A percentile compares a stretch with the other conserved stretches of the same genome.
Evolutionary conservation across 1,284 basidiomycete species (phyloP).

Genomic region (Leccinum variabile): DNA sequence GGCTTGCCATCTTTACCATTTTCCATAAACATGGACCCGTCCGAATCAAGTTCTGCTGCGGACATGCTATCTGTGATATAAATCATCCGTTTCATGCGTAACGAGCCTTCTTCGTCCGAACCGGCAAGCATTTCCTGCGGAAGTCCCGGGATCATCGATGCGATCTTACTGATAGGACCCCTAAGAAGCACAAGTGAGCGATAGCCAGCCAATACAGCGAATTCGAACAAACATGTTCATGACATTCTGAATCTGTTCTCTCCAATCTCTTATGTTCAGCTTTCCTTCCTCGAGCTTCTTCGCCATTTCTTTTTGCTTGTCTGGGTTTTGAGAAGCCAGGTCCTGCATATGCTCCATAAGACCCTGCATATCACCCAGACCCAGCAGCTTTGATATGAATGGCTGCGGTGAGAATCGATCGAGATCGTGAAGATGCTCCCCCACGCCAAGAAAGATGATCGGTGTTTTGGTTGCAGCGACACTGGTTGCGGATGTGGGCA

Average conservation of each 20-base stretch:
- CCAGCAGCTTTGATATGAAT: constrained; percentile 96
- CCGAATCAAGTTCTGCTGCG: constrained; percentile 90
- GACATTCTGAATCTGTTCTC: constrained; percentile 95
- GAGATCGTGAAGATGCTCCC: constrained; percentile 95
- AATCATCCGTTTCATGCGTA: constrained; percentile 96
- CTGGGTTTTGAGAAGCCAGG: constrained; percentile 87
- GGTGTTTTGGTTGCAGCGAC: constrained; percentile 98
- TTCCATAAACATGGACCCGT: constrained; percentile 86
- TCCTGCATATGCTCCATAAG: constrained; percentile 99
- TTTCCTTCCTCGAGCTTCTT: constrained; percentile 98
- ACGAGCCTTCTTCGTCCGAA: constrained; percentile 87
- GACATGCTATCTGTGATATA: constrained; percentile 99
- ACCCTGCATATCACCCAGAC: constrained; percentile 95
- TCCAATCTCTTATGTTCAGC: constrained; percentile 95
- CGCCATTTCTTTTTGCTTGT: constrained; percentile 97
- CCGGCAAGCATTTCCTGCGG: constrained; percentile 88
- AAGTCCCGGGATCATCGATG: constrained; percentile 98
- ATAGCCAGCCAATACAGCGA: constrained; percentile 11
- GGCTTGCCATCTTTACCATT: constrained; percentile 83
- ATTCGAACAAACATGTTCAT: constrained; percentile 84
- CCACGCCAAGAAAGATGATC: constrained; percentile 98
- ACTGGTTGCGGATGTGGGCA: constrained; percentile 42
- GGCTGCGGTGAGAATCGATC: constrained; percentile 96
- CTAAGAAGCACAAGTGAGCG: constrained; percentile 41
- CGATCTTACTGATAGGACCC: constrained; percentile 97